Conservation (phyloP, 208 protist genomes). For the Leishmania aethiopica region DNA sequence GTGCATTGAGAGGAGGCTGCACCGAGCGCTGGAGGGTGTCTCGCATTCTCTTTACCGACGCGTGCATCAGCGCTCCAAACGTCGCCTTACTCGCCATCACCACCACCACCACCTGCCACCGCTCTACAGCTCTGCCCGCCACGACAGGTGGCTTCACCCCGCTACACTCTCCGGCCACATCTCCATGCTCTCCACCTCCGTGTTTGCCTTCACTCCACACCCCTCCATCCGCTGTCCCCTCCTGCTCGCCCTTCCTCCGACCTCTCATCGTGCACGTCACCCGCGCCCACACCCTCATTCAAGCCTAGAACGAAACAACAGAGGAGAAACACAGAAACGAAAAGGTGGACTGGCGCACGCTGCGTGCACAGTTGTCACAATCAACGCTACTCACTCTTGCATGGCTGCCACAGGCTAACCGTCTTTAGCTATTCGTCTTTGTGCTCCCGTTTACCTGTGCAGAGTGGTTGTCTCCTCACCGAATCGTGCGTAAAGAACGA, state of each 20-base stretch:
- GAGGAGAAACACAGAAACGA: background rate
- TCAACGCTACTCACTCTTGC: background rate
- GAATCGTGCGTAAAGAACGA: background rate
- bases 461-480: background rate
- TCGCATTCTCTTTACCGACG: background rate
- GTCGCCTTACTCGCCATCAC: background rate
- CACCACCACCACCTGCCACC: background rate
- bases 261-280: background rate
- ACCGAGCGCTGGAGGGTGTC: background rate
- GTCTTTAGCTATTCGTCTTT: background rate
- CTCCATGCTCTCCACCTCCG: background rate
- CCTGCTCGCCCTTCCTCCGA: background rate
- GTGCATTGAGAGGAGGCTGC: background rate
- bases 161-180: background rate
- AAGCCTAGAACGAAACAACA: background rate
- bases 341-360: background rate
- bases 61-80: too few species aligned
- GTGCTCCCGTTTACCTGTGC: background rate
- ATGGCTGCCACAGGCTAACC: background rate
- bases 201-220: background rate
- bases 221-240: background rate
- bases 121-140: background rate
- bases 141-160: background rate
- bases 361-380: background rate
- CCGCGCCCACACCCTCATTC: background rate